Evolutionary conservation across 140 eudicot species (phyloP), one percentile per base, ranked within the genome.

Genomic region (Flaveria floridana): DNA sequence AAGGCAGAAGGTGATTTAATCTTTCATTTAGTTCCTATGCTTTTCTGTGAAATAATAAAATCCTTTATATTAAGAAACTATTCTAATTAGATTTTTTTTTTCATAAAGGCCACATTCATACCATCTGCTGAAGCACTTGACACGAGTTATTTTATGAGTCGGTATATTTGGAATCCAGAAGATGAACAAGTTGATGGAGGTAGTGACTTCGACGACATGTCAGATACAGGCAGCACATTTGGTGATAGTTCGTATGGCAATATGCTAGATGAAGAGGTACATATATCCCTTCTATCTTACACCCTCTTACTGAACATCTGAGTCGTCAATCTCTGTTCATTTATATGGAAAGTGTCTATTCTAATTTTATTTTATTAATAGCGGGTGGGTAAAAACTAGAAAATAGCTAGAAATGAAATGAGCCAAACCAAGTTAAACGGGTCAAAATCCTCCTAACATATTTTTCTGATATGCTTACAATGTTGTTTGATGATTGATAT

Each of bases 121-220:
- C 99, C 97, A 63, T 78, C 97, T 58, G 88, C 88, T 62, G 99
- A 90, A 70, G 84, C 91, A 61, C 93, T 78, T 52, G 99, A 94
- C 86, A 90, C 99, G 4, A 85, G 92, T 80, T 94, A 94, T 82
- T 94, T 94, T 72, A 88, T 88, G 97, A 90, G 99, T 81, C 99
- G 99, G 63, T 88, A 94, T 79, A 84, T 94, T 6, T 94, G 99
- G 99, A 94, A 94, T 83, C 95, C 92, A 34, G 97, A 94, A 84
- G 96, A 88, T 37, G 99, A 90, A 56, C 89, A 88, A 53, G 86
- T 87, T 44, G 85, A 75, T 67, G 99, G 95, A 80, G 91, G 88
- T 42, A 94, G 99, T 55, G 99, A 94, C 81, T 87, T 84, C 62
- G 97, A 94, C 73, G 90, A 91, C n/a, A 71, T 88, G 89, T 85